Evolutionary conservation across 148 eudicot genomes (phyloP).

Genomic region (Limonium bicolor): DNA sequence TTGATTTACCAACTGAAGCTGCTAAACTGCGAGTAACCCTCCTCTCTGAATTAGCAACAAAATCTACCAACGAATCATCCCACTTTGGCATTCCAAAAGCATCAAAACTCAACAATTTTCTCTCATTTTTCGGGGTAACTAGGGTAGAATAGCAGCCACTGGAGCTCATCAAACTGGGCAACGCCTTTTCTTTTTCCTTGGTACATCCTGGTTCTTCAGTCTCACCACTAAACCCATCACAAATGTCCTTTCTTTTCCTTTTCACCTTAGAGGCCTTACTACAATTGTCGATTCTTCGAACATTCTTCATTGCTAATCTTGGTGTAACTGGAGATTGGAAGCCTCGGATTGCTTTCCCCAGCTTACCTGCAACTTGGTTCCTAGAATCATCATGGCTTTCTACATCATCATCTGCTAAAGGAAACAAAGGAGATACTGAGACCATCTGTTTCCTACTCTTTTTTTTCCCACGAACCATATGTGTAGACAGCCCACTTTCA

Average conservation of each 20-base stretch:
- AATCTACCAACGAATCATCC: neutral
- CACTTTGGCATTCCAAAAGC: neutral
- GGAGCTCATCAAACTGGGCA: too few relatives aligned
- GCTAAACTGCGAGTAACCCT: neutral
- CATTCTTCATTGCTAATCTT: conserved; percentile 1
- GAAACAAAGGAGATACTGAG: too few relatives aligned
- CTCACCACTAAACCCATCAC: too few relatives aligned
- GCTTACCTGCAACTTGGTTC: neutral
- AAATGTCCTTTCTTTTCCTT: conserved; percentile 40
- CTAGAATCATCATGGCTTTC: neutral
- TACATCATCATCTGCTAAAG: conserved; percentile 1
- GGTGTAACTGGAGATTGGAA: neutral
- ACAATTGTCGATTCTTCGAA: neutral
- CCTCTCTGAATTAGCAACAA: conserved; percentile 1
- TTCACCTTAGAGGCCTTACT: conserved; percentile 24
- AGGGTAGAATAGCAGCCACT: too few relatives aligned
- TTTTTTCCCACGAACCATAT: too few relatives aligned
- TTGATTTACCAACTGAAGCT: neutral
- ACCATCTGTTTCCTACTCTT: too few relatives aligned
- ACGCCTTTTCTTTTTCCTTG: too few relatives aligned
- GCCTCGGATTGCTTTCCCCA: neutral
- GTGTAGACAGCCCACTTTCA: too few relatives aligned
- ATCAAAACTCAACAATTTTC: conserved; percentile 3
- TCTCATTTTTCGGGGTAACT: too few relatives aligned
- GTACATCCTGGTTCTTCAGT: too few relatives aligned